phyloP scores from a whole-genome alignment of 345 rosid genomes.

The Salix arbutifolia region DNA sequence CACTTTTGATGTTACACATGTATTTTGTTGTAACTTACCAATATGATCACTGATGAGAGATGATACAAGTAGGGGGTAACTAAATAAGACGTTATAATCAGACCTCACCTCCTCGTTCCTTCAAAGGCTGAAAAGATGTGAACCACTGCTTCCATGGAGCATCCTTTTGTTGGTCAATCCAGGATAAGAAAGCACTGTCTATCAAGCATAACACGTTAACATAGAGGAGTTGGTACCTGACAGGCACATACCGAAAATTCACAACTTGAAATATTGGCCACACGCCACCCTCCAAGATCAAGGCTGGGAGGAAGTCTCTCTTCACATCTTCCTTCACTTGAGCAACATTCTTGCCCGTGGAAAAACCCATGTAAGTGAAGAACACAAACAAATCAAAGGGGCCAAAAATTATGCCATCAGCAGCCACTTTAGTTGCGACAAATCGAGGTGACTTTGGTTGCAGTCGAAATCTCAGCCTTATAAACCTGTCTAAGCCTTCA shows the following conservation, averaged over 20 bases:
- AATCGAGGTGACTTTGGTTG: conserved; percentile 63
- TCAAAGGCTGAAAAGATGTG: conserved; percentile 41
- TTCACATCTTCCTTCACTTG: conserved; percentile 79
- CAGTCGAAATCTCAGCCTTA: conserved; percentile 55
- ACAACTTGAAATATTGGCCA: conserved; percentile 88
- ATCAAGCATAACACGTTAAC: conserved; percentile 82
- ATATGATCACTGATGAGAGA: background rate
- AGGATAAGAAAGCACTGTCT: conserved; percentile 82
- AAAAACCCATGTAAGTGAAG: conserved; percentile 86
- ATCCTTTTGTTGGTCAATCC: conserved; percentile 90
- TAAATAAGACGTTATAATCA: conserved; percentile 27
- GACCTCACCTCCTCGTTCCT: conserved; percentile 51
- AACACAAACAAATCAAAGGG: conserved; percentile 76
- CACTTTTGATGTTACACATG: conserved; percentile 11
- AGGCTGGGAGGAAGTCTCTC: conserved; percentile 92
- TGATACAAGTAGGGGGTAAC: background rate
- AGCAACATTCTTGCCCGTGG: conserved; percentile 54
- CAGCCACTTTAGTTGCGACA: conserved; percentile 81
- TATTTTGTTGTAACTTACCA: conserved; percentile 2
- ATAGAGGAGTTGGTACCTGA: conserved; percentile 81
- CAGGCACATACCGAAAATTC: conserved; percentile 79
- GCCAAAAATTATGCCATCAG: conserved; percentile 84
- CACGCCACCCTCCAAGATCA: conserved; percentile 73
- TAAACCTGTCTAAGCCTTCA: conserved; percentile 70
- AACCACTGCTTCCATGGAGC: conserved; percentile 97